phyloP scores from a whole-genome alignment of 768 basidiomycete genomes.

The Suillus occidentalis region DNA sequence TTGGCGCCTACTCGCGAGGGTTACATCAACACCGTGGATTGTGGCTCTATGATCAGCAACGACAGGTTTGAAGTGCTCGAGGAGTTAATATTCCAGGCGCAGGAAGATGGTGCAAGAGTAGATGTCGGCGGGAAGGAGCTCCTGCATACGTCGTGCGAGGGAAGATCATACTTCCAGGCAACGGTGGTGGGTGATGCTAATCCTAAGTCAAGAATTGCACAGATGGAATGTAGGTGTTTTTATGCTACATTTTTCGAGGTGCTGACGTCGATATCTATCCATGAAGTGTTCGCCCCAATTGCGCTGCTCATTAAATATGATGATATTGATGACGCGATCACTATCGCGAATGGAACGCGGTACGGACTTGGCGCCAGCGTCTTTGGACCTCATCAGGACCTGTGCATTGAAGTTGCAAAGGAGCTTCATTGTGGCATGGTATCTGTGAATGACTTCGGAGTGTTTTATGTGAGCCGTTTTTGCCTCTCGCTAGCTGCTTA shows the following conservation, averaged over 20 bases:
- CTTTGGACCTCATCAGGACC: conserved; percentile 81
- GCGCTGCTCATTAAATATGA: conserved; percentile 86
- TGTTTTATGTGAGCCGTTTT: conserved; percentile 67
- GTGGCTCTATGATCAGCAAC: conserved; percentile 82
- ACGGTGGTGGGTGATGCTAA: conserved; percentile 84
- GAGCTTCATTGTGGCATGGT: conserved; percentile 95
- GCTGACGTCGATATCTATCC: conserved; percentile 10
- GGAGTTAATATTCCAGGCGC: conserved; percentile 66
- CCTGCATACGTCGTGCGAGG: conserved; percentile 61
- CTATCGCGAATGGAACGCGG: conserved; percentile 82
- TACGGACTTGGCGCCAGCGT: conserved; percentile 95
- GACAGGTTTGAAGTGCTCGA: conserved; percentile 72
- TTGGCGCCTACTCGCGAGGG: conserved; percentile 66
- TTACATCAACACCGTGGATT: conserved; percentile 74
- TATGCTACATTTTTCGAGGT: conserved; percentile 2
- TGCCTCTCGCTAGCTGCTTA: conserved; percentile 3
- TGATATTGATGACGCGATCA: conserved; percentile 79
- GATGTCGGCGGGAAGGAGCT: conserved; percentile 65
- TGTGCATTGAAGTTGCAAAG: conserved; percentile 79
- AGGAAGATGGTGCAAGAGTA: conserved; percentile 62
- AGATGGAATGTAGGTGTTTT: conserved; percentile 66
- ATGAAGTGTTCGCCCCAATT: conserved; percentile 87
- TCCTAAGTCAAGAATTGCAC: conserved; percentile 71
- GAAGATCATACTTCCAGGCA: conserved; percentile 83
- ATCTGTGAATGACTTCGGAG: conserved; percentile 91